Evolutionary conservation across 495 filamentous ascomycete species (phyloP), one percentile per base, ranked within the genome.

Genomic region (Filosporella fistucella): DNA sequence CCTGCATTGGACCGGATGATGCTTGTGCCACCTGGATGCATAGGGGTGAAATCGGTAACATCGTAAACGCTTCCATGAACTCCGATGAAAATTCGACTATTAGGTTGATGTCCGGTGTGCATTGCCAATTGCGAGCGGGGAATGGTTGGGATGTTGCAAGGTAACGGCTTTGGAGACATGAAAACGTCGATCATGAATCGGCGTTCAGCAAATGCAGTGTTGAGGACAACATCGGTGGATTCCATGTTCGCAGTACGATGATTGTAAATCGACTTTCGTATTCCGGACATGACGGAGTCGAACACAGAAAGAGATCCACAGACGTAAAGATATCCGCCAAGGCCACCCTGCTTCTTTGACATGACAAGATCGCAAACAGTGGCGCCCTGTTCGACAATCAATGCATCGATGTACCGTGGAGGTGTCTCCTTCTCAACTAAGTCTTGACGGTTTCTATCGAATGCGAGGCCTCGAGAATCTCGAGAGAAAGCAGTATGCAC

Each of bases 171-270:
- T 4, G 62, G 63, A 1, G 62, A 58, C 63, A 66, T 66, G 41
- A 64, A 66, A 39, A 66, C 62, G 50, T 66, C 63, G 8, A 66
- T 47, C 63, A 66, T 66, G 40, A 66, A 61, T 32, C 62, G 42
- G 9, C 63, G 43, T 37, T 66, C 63, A 1, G 63, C 62, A 39
- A 66, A 66, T 6, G 62, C 63, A 7, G 51, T 61, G 8, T 58
- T 56, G 2, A 65, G 17, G 7, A 66, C 22, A 8, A 37, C 48
- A 24, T 66, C 63, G 2, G 62, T 55, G 1, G 55, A 48, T 21
- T 56, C 46, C 34, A 57, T 47, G 2, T 55, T 61, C 13, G 55
- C 53, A 14, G 57, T 49, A n/a, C 60, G 49, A 36, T 55, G 44
- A 9, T 56, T 60, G 42, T 66, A 66, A 26, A 66, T 64, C 6